Evolutionary conservation across 2,329 filamentous ascomycete genomes (phyloP).

Genomic region (Paraphaeosphaeria sporulosa): DNA sequence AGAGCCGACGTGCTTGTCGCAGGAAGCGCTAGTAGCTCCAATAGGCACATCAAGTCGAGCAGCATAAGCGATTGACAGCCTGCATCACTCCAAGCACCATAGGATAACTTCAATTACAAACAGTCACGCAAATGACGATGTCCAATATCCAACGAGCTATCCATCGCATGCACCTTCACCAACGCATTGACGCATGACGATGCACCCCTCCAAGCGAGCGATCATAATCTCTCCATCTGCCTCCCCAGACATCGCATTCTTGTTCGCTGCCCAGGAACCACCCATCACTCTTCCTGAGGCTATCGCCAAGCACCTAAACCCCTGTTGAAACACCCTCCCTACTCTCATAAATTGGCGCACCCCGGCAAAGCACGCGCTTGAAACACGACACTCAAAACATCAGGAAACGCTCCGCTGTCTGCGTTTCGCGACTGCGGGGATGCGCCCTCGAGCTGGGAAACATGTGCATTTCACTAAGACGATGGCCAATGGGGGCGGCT

Average conservation of each 20-base stretch:
- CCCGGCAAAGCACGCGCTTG: conserved; percentile 1
- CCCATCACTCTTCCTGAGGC: conserved; percentile 8
- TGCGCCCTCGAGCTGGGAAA: conserved; percentile 2
- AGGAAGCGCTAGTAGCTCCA: not conserved
- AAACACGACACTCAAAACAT: conserved; percentile 4
- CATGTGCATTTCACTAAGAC: not conserved
- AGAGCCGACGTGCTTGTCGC: not conserved
- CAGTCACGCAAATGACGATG: not conserved
- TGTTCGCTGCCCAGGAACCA: not conserved
- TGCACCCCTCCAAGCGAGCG: not conserved
- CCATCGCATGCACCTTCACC: not conserved
- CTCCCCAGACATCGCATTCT: not conserved
- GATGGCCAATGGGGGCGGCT: not conserved
- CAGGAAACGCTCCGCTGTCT: not conserved
- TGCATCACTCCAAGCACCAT: not conserved
- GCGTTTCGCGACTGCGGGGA: conserved; percentile 4
- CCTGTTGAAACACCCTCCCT: conserved; percentile 12
- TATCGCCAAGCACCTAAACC: conserved; percentile 3
- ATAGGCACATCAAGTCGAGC: not conserved
- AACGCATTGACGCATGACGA: not conserved
- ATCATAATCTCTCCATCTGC: not conserved
- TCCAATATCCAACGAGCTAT: not conserved
- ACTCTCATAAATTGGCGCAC: conserved; percentile 11
- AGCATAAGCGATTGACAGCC: not conserved
- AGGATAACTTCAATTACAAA: not conserved